phyloP scores from a whole-genome alignment of 345 rosid species.

The Lenwebbia sp. region DNA sequence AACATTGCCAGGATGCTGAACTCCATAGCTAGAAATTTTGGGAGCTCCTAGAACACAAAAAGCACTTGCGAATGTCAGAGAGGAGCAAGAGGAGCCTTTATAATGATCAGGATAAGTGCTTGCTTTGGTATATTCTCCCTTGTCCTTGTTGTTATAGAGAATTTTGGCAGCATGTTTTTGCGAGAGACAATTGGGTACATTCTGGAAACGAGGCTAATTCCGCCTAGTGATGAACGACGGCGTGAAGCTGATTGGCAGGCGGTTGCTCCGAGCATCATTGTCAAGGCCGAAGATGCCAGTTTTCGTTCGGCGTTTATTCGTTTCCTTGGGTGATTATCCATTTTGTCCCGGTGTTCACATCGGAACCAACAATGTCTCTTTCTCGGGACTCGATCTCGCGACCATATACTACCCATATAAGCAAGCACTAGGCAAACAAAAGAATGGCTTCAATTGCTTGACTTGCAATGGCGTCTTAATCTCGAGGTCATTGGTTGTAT shows the following conservation, averaged over 20 bases:
- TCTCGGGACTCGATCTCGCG: background rate
- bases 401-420: background rate
- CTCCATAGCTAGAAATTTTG: constrained; percentile 21
- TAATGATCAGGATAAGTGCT: background rate
- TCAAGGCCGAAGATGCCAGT: background rate
- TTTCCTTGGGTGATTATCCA: background rate
- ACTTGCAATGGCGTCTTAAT: background rate
- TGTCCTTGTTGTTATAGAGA: background rate
- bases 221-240: background rate
- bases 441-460: background rate
- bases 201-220: background rate
- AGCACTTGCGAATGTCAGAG: background rate
- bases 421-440: background rate
- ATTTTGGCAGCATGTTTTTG: background rate
- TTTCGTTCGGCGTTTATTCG: background rate
- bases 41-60: background rate
- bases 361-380: background rate
- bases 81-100: background rate
- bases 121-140: background rate
- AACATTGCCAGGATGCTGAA: constrained; percentile 15
- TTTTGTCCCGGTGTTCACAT: background rate
- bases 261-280: background rate
- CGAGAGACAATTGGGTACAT: background rate
- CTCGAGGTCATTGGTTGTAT: background rate
- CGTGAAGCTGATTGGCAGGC: background rate